Evolutionary conservation across 441 rosid genomes (phyloP).

Genomic region (Hypseocharis bilobata): DNA sequence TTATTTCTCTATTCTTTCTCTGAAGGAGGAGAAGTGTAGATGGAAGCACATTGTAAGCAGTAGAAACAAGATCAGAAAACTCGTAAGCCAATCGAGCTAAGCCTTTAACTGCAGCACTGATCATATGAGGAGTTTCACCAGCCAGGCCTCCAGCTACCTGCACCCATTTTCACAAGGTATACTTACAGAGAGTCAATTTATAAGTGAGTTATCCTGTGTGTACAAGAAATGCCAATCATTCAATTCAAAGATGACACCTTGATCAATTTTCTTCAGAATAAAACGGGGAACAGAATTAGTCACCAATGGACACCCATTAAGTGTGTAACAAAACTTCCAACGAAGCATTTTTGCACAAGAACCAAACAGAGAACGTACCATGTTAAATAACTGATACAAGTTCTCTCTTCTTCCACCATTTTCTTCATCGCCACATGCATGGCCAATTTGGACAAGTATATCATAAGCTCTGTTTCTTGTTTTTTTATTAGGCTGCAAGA

Average conservation of each 20-base stretch:
- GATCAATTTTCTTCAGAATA: neutral
- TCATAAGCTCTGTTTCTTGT: conserved; percentile 92
- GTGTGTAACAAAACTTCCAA: conserved; percentile 9
- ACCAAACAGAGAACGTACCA: conserved; percentile 39
- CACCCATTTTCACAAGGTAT: conserved; percentile 1
- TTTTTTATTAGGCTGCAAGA: conserved; percentile 64
- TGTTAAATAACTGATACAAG: conserved; percentile 59
- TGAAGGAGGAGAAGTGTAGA: conserved; percentile 73
- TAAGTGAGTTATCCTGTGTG: too few species aligned
- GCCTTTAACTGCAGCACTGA: conserved; percentile 94
- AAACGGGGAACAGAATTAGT: neutral
- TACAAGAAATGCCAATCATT: too few species aligned
- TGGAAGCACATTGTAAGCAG: conserved; percentile 70
- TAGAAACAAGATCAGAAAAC: conserved; percentile 77
- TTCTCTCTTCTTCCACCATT: conserved; percentile 68
- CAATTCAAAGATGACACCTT: neutral
- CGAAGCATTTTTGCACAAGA: neutral
- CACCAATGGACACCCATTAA: neutral
- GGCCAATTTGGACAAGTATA: conserved; percentile 83
- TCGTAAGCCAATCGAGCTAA: conserved; percentile 88
- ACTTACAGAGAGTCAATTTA: neutral
- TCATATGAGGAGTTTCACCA: conserved; percentile 88
- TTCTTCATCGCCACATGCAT: conserved; percentile 78
- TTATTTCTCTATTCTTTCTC: conserved; percentile 77
- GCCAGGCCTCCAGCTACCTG: conserved; percentile 95